Evolutionary conservation across 2,329 filamentous ascomycete genomes (phyloP), one percentile per base, ranked within the genome.

Genomic region (Trichothecium roseum): DNA sequence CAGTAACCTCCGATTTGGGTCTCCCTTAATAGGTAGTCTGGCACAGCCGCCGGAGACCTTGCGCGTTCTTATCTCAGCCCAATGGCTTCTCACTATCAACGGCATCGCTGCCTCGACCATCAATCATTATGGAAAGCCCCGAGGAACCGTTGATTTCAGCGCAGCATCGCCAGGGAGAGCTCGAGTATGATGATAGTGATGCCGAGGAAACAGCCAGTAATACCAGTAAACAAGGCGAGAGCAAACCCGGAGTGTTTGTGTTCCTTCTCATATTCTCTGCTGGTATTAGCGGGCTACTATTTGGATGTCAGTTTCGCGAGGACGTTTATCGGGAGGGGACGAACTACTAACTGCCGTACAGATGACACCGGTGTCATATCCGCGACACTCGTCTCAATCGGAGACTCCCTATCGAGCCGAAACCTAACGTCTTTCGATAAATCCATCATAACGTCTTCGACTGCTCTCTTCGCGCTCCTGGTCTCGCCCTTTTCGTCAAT

Each of bases 301-400:
- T 83, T 59, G 78, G 78, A 48, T 83, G 77, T 76, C 54, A 46
- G 74, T 60, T 14, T 30, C 10, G 17, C 13, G 16, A 3, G 20
- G 6, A 10, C 18, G 12, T 12, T 26, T 38, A 36, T 42, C 28
- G 44, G 36, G 17, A 18, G 40, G 29, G 38, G 26, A 24, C 20
- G 20, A 24, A 10, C 6, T 10, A 10, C 20, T 24, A 10, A 24
- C 10, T 18, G 13, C 15, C 30, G 31, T 8, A 26, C 39, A 78
- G 74, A 79, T 49, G 76, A 80, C 49, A 81, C 76, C 0, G 76
- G 78, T 32, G 78, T 82, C 13, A 80, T 83, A 37, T 81, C 77
- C 22, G 74, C 77, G 3, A 81, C 76, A 1, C 64, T 83, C 26
- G 72, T 83, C 31, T 78, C 76, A 3, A 69, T 82, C 43, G 70